Base-by-base conservation (phyloP, 2,329 filamentous ascomycete genomes). In the Reticulascus tulasneorum region DNA sequence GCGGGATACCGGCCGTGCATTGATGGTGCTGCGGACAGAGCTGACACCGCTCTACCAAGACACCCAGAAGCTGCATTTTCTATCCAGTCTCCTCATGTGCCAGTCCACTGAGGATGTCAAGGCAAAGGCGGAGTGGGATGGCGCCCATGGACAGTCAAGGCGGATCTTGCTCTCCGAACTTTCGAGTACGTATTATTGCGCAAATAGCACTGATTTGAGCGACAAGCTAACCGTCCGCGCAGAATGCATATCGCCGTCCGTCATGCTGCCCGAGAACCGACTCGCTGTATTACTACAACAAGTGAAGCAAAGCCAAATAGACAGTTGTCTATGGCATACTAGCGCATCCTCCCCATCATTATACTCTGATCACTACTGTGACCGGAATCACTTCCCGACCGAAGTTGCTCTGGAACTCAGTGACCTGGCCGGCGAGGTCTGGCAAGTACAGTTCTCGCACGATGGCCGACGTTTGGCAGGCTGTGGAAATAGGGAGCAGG, bases 201-300 rank as follows among this genome's bases (percentile, higher is more conserved):
- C 15, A 33, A 35, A 41, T 58, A 35, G 64, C 37, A 24, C 27
- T 21, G 30, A 12, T 27, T 34, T 49, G 91, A n/a, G n/a, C n/a
- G n/a, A n/a, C n/a, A n/a, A n/a, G n/a, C n/a, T n/a, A n/a, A n/a
- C n/a, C n/a, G n/a, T n/a, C n/a, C n/a, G n/a, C n/a, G n/a, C n/a
- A n/a, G 86, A 75, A 68, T 95, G 80, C 38, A 94, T 98, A 58
- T 95, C 93, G 2, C 91, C 93, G 0, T 93, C 89, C 5, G 86
- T 95, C 28, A 97, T 98, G 90, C 84, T 98, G 36, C 93, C 93
- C 2, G 87, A 95, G 54, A 86, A 93, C 58, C 82, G 93, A 7
- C 70, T 98, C 28, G 87, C 88, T 2, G 75, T 81, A 22, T 69
- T 98, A 12, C 67, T 98, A 34, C 75, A 90, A 38, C 82, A 94